Conservation (phyloP, 495 filamentous ascomycete species). For the Pseudotulostoma volvatum region DNA sequence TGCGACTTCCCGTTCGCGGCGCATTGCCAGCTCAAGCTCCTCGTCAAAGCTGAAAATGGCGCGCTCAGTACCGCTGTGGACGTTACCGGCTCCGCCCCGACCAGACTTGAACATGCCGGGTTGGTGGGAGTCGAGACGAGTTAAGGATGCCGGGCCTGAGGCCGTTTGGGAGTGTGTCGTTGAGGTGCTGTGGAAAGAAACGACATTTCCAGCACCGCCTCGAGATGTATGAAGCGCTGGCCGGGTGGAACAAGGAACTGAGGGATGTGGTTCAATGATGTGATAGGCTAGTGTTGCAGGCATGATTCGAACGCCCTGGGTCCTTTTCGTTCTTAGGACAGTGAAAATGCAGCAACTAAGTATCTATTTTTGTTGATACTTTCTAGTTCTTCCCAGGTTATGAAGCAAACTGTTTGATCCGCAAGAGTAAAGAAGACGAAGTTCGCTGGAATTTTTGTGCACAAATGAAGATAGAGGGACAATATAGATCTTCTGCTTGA, state of each 20-base stretch:
- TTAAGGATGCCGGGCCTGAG: conserved; percentile 37
- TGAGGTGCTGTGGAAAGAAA: conserved; percentile 50
- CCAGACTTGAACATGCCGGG: conserved; percentile 51
- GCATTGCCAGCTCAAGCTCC: conserved; percentile 59
- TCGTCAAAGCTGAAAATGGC: conserved; percentile 84
- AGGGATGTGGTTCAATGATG: conserved; percentile 69
- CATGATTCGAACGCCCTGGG: conserved; percentile 2
- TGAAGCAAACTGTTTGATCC: neutral
- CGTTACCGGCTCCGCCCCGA: conserved; percentile 82
- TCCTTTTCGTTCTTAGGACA: neutral
- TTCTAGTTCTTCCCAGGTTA: too few species aligned
- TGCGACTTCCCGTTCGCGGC: conserved; percentile 34
- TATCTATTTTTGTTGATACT: neutral
- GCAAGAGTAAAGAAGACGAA: neutral
- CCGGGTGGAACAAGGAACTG: conserved; percentile 43
- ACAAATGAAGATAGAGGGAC: neutral
- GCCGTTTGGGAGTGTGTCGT: conserved; percentile 36
- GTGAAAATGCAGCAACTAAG: neutral
- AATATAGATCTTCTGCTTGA: too few species aligned
- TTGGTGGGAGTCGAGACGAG: conserved; percentile 24
- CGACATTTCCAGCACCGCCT: conserved; percentile 71
- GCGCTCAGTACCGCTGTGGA: conserved; percentile 47
- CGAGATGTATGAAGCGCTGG: conserved; percentile 56
- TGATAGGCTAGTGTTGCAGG: conserved; percentile 40
- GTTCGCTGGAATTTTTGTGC: neutral